phyloP scores from a whole-genome alignment of 1,284 basidiomycete species.

The Ceratobasidium sp. region DNA sequence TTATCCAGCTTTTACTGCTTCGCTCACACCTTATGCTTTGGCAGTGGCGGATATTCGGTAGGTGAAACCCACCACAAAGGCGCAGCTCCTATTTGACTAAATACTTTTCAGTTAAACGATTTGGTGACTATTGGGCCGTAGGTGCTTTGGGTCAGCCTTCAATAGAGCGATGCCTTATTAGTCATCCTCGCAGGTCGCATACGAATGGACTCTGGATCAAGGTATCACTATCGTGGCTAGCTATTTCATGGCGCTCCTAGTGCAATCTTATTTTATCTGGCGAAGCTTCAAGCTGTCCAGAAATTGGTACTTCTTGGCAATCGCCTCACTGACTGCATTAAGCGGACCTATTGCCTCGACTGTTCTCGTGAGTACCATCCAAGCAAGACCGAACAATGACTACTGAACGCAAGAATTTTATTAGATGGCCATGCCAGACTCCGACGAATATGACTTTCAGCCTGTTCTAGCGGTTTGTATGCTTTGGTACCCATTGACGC shows the following conservation, averaged over 20 bases:
- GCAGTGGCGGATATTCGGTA: slow-evolving; percentile 30
- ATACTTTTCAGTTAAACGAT: slow-evolving; percentile 10
- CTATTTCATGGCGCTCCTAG: slow-evolving; percentile 26
- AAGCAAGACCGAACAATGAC: not conserved
- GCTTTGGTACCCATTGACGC: not conserved
- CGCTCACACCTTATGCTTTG: not conserved
- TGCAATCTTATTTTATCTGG: slow-evolving; percentile 26
- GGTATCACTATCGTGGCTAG: slow-evolving; percentile 3
- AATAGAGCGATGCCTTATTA: not conserved
- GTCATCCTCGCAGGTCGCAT: not conserved
- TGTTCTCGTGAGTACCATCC: not conserved
- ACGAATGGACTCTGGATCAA: slow-evolving; percentile 5
- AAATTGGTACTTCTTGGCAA: slow-evolving; percentile 28
- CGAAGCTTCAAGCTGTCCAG: slow-evolving; percentile 12
- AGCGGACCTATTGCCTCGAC: slow-evolving; percentile 18
- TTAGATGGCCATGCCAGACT: not conserved
- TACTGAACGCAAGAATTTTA: not conserved
- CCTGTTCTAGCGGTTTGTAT: not conserved
- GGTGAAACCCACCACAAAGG: not conserved
- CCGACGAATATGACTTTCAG: not conserved
- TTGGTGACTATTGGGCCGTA: slow-evolving; percentile 21
- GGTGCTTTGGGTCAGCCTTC: not conserved
- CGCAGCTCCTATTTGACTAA: not conserved
- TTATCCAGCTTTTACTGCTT: not conserved
- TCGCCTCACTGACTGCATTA: slow-evolving; percentile 1